Conservation (phyloP, 768 basidiomycete genomes). For the Strobilomyces echinocephalus region DNA sequence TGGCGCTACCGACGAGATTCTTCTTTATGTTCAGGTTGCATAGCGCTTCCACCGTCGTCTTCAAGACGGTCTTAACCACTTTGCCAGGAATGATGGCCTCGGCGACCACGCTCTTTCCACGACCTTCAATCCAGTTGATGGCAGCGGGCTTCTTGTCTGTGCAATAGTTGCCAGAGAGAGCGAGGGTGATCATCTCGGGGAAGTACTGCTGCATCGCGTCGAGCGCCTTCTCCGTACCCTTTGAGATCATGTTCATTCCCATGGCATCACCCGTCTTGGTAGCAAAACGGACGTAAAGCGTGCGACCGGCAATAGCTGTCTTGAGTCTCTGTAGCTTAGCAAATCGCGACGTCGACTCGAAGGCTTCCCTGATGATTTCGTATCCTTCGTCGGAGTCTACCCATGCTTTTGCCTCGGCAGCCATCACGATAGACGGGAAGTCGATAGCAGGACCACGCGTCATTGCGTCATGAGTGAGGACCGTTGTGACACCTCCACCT, state of each 20-base stretch:
- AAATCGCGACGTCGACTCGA: conserved; percentile 93
- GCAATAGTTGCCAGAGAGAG: conserved; percentile 96
- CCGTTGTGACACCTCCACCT: conserved; percentile 92
- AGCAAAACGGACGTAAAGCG: conserved; percentile 88
- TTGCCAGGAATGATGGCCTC: conserved; percentile 91
- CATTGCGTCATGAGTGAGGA: conserved; percentile 90
- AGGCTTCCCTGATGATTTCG: conserved; percentile 69
- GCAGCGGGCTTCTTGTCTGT: conserved; percentile 99
- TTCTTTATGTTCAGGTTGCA: conserved; percentile 95
- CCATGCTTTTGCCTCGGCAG: conserved; percentile 85
- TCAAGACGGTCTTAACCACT: conserved; percentile 84
- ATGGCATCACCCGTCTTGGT: conserved; percentile 97
- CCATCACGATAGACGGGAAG: conserved; percentile 76
- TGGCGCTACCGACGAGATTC: conserved; percentile 94
- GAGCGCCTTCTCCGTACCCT: conserved; percentile 94
- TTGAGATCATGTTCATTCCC: conserved; percentile 99
- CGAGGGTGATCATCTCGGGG: conserved; percentile 87
- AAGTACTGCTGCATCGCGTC: conserved; percentile 72
- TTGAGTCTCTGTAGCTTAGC: conserved; percentile 83
- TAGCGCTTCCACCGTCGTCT: conserved; percentile 88
- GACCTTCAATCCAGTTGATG: conserved; percentile 99
- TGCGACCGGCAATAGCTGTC: conserved; percentile 88
- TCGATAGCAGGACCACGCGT: conserved; percentile 98
- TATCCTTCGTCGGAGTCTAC: conserved; percentile 81
- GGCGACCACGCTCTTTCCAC: conserved; percentile 96